A percentile compares a stretch with the other conserved stretches of the same genome.
phyloP scores from a whole-genome alignment of 2,329 filamentous ascomycete species.

The Venturia carpophila region DNA sequence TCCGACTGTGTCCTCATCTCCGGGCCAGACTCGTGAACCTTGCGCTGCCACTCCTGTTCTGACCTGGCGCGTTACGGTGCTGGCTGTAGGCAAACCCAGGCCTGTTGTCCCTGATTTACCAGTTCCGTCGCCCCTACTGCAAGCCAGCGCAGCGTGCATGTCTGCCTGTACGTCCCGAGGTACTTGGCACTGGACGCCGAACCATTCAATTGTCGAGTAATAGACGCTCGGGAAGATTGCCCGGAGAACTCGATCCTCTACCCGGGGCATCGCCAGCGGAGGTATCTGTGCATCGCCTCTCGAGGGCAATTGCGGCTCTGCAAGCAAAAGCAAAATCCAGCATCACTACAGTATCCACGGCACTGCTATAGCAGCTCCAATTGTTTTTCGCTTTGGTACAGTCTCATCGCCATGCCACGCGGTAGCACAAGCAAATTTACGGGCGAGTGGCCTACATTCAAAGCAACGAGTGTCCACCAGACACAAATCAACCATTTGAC shows the following conservation, averaged over 20 bases:
- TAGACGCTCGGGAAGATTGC: conserved; percentile 4
- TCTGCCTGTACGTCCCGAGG: background rate
- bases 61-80: background rate
- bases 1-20: background rate
- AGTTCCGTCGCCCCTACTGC: background rate
- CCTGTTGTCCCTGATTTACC: background rate
- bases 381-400: background rate
- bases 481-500: background rate
- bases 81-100: background rate
- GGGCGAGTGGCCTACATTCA: background rate
- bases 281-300: background rate
- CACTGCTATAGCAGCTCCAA: conserved; percentile 1
- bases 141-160: background rate
- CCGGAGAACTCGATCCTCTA: background rate
- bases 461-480: background rate
- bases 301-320: background rate
- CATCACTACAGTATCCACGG: background rate
- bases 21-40: background rate
- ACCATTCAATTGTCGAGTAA: background rate
- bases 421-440: background rate
- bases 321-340: background rate
- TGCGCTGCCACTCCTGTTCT: background rate
- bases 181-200: conserved; percentile 8
- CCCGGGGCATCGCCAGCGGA: background rate
- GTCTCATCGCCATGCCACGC: conserved; percentile 2